Conservation (phyloP, 371 early-diverging fungal genomes). For the Mucor irregularis region DNA sequence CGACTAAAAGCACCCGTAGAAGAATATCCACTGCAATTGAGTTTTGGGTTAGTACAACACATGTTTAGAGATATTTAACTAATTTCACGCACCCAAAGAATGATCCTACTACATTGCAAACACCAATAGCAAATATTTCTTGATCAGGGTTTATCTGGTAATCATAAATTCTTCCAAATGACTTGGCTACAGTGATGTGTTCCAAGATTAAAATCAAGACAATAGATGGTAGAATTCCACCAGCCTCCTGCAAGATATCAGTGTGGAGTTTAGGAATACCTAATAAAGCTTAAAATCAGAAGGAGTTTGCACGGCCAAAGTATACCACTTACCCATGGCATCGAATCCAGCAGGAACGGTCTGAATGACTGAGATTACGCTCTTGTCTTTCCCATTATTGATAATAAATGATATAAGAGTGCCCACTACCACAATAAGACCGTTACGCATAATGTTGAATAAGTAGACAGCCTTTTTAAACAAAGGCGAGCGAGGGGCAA, state of each 20-base stretch:
- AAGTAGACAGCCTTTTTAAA: slow-evolving; percentile 37
- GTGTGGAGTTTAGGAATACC: slow-evolving; percentile 47
- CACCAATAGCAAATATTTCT: slow-evolving; percentile 84
- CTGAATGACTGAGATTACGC: slow-evolving; percentile 56
- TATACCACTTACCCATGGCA: too few species aligned
- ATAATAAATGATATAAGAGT: slow-evolving; percentile 42
- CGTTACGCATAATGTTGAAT: slow-evolving; percentile 49
- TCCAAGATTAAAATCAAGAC: slow-evolving; percentile 77
- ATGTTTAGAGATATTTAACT: not conserved
- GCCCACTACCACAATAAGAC: slow-evolving; percentile 42
- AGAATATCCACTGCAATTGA: slow-evolving; percentile 65
- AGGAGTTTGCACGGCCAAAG: too few species aligned
- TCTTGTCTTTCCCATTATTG: slow-evolving; percentile 17
- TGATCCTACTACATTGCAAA: slow-evolving; percentile 75
- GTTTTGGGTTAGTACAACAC: not conserved
- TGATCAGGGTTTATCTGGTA: slow-evolving; percentile 65
- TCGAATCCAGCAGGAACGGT: slow-evolving; percentile 71
- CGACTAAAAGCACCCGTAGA: slow-evolving; percentile 90
- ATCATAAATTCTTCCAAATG: slow-evolving; percentile 68
- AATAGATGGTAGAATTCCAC: slow-evolving; percentile 56
- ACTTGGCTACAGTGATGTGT: slow-evolving; percentile 75
- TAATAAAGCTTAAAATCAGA: too few species aligned
- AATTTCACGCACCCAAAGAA: slow-evolving; percentile 65
- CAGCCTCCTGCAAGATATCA: slow-evolving; percentile 39
- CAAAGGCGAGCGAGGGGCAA: slow-evolving; percentile 26